Conservation (phyloP, 2,329 filamentous ascomycete species). For the Blastomyces parvus region DNA sequence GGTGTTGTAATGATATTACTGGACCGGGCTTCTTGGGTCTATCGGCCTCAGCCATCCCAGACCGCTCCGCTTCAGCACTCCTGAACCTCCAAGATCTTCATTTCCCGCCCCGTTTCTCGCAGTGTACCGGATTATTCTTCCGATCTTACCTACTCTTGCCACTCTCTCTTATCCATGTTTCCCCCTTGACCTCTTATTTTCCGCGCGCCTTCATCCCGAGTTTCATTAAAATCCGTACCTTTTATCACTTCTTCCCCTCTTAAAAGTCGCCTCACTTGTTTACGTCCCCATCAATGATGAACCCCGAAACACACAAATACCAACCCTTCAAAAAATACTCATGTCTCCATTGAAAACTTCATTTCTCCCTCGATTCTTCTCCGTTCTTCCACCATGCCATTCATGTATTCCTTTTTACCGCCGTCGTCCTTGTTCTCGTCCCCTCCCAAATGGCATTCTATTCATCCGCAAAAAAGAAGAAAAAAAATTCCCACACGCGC, state of each 20-base stretch:
- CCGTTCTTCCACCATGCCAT: slow-evolving; percentile 14
- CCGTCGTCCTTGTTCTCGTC: background rate
- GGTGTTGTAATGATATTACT: background rate
- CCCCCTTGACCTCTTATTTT: slow-evolving; percentile 14
- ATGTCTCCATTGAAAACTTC: slow-evolving; percentile 13
- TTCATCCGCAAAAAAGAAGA: background rate
- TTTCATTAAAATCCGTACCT: slow-evolving; percentile 14
- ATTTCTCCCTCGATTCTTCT: slow-evolving; percentile 13
- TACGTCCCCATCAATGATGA: background rate
- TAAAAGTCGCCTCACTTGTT: slow-evolving; percentile 6
- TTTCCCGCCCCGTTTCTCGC: slow-evolving; percentile 11
- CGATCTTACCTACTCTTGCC: slow-evolving; percentile 16
- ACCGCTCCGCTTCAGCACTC: slow-evolving; percentile 14
- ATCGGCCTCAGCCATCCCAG: background rate
- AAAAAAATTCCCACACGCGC: background rate
- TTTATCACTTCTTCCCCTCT: background rate
- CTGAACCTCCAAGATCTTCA: slow-evolving; percentile 3
- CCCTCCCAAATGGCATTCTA: slow-evolving; percentile 3
- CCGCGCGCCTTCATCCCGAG: slow-evolving; percentile 4
- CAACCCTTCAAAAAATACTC: slow-evolving; percentile 12
- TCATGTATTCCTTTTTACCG: slow-evolving; percentile 3
- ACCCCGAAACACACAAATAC: background rate
- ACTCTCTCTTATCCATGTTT: slow-evolving; percentile 16
- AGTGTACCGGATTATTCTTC: slow-evolving; percentile 9
- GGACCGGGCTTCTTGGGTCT: background rate